Percentiles rank a stretch among this genome's conserved stretches.
Evolutionary conservation across 75 land plant genomes (phyloP).

Genomic region (Pinus albicaulis): DNA sequence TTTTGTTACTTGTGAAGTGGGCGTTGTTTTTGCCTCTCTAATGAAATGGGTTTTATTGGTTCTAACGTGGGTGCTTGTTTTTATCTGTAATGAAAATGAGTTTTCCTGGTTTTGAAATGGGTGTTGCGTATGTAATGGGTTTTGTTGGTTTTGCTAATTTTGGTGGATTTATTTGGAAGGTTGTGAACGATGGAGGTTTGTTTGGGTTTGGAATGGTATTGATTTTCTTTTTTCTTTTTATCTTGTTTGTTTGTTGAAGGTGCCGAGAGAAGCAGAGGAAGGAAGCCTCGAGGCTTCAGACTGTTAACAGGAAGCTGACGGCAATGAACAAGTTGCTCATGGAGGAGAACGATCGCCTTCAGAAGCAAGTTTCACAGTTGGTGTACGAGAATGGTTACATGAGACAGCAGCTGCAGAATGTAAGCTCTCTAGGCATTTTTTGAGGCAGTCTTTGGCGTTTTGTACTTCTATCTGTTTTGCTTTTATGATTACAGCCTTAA

Average conservation of each 20-base stretch:
- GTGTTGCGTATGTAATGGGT: constrained; percentile 13
- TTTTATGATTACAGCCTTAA: neutral
- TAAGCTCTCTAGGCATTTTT: constrained; percentile 4
- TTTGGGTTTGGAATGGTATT: neutral
- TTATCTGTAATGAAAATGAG: constrained; percentile 23
- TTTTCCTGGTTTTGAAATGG: neutral
- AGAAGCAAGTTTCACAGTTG: constrained; percentile 68
- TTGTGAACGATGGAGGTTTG: constrained; percentile 30
- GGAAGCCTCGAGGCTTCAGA: constrained; percentile 68
- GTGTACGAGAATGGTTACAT: constrained; percentile 71
- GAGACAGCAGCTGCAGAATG: constrained; percentile 68
- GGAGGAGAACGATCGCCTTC: constrained; percentile 84
- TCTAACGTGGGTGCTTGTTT: constrained; percentile 30
- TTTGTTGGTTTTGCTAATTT: constrained; percentile 20
- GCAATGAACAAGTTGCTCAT: constrained; percentile 82
- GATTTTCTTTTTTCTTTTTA: neutral
- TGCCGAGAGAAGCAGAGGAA: constrained; percentile 81
- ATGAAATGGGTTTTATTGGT: constrained; percentile 30
- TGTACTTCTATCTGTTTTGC: neutral
- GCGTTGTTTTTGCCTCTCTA: constrained; percentile 4
- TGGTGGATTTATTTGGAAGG: constrained; percentile 27
- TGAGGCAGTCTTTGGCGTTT: neutral
- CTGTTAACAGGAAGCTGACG: constrained; percentile 68
- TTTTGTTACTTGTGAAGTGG: neutral
- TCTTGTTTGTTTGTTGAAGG: constrained; percentile 17